These are phyloP conservation scores for Elongisporangium undulatum DNA, from an alignment of 352 stramenopile species.

Conservation along the genomic window DNA sequence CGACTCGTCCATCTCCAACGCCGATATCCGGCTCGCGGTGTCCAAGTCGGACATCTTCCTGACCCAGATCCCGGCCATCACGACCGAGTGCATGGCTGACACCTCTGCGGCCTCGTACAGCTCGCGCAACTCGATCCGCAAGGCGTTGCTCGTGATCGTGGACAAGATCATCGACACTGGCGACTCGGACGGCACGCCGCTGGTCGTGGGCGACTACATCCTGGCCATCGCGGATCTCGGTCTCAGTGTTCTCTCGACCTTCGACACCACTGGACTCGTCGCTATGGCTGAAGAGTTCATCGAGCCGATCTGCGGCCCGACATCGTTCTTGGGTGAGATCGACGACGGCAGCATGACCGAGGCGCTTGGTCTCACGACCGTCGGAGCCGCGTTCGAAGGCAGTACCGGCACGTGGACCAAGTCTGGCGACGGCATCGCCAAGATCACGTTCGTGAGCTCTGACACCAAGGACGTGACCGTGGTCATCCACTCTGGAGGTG, in stretches of 20 bases:
- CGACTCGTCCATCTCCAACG: conserved; percentile 15
- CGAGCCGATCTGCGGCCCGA: conserved; percentile 32
- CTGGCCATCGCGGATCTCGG: conserved; percentile 25
- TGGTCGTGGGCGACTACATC: conserved; percentile 26
- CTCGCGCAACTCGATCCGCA: conserved; percentile 10
- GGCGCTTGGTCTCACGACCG: conserved; percentile 10
- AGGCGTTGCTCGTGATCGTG: conserved; percentile 1
- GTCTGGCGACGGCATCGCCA: conserved; percentile 21
- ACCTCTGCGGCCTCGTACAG: conserved; percentile 13
- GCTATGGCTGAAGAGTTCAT: conserved; percentile 37
- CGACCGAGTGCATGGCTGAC: conserved; percentile 16
- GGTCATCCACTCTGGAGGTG: conserved; percentile 21
- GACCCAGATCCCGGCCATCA: conserved; percentile 25
- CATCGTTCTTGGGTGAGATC: conserved; percentile 18
- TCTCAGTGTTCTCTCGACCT: conserved; percentile 19
- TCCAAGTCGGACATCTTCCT: conserved; percentile 22
- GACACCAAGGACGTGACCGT: conserved; percentile 15
- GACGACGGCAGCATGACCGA: conserved; percentile 29
- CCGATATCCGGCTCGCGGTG: conserved; percentile 15
- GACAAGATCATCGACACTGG: conserved; percentile 1
- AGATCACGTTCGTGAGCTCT: conserved; percentile 17
- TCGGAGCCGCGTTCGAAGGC: conserved; percentile 19
- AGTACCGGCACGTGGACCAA: conserved; percentile 28
- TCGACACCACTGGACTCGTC: conserved; percentile 35
- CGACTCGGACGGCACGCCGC: conserved; percentile 9